A percentile compares a stretch with the other conserved stretches of the same genome.
These are phyloP conservation scores for Barnettozyma pratensis DNA, from an alignment of 805 yeast species.

Conservation along the genomic window DNA sequence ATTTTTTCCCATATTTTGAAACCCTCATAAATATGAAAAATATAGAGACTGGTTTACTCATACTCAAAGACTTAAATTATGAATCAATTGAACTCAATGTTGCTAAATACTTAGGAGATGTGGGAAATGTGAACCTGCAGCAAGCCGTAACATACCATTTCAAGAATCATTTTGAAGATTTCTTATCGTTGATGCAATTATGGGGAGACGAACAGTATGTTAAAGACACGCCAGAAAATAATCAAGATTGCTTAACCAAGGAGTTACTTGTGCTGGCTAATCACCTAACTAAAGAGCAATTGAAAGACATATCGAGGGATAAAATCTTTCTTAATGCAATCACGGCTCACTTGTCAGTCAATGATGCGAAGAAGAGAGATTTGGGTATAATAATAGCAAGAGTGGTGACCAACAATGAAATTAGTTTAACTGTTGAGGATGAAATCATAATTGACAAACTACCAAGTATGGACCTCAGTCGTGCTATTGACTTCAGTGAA, in stretches of 20 bases:
- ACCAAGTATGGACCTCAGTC: slow-evolving; percentile 3
- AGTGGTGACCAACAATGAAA: slow-evolving; percentile 27
- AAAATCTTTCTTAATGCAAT: slow-evolving; percentile 42
- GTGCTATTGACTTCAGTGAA: slow-evolving; percentile 10
- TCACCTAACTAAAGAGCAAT: slow-evolving; percentile 19
- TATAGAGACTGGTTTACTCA: slow-evolving; percentile 7
- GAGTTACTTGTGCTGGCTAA: slow-evolving; percentile 36
- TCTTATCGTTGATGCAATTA: slow-evolving; percentile 12
- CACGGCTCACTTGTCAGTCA: slow-evolving; percentile 50
- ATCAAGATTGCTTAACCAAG: slow-evolving; percentile 47
- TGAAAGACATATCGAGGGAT: slow-evolving; percentile 30
- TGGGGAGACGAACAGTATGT: slow-evolving; percentile 37
- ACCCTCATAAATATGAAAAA: slow-evolving; percentile 5
- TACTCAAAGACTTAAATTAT: slow-evolving; percentile 9
- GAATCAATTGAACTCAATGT: slow-evolving; percentile 7
- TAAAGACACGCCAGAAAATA: slow-evolving; percentile 33
- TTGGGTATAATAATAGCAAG: slow-evolving; percentile 60
- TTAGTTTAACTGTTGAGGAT: slow-evolving; percentile 27
- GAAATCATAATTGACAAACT: slow-evolving; percentile 8
- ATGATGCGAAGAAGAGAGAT: slow-evolving; percentile 38
- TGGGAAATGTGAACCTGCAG: slow-evolving; percentile 9
- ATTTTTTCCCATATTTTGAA: slow-evolving; percentile 17
- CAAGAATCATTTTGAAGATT: background rate
- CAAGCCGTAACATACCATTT: slow-evolving; percentile 11
- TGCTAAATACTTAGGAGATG: slow-evolving; percentile 4